These are phyloP conservation scores for Rhodotorula sp. DNA, from an alignment of 1,284 basidiomycete genomes.

Conservation along the genomic window DNA sequence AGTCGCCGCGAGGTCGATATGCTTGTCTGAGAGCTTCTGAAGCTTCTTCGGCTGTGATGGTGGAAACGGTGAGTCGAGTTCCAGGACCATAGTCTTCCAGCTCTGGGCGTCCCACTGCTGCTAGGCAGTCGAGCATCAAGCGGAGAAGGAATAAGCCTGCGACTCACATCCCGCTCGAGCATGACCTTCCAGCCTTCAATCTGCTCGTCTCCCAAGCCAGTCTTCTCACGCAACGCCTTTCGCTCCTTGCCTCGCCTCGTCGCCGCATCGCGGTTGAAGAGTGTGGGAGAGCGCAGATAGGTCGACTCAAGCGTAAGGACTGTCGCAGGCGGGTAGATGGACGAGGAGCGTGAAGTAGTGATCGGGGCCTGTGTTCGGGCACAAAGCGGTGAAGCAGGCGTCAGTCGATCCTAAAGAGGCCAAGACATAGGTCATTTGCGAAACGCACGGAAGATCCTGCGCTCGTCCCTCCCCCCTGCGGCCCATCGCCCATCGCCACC, in stretches of 20 bases:
- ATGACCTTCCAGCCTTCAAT: constrained; percentile 85
- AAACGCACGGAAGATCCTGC: neutral
- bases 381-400: neutral
- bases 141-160: neutral
- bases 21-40: constrained; percentile 12
- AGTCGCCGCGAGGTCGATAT: constrained; percentile 12
- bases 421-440: neutral
- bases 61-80: neutral
- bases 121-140: no score
- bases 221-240: constrained; percentile 63
- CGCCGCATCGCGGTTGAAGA: constrained; percentile 71
- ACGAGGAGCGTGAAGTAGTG: neutral
- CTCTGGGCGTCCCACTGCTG: no score
- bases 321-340: constrained; percentile 42
- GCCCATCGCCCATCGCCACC: no score
- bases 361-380: neutral
- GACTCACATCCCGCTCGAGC: constrained; percentile 74
- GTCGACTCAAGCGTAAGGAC: constrained; percentile 61
- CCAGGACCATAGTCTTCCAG: no score
- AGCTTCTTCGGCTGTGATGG: constrained; percentile 7
- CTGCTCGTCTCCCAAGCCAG: constrained; percentile 72
- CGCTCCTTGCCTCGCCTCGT: constrained; percentile 68
- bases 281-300: constrained; percentile 67
- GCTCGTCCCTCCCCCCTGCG: no score
- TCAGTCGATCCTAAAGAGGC: neutral